phyloP scores from a whole-genome alignment of 495 filamentous ascomycete species.

The Collariella sp. region DNA sequence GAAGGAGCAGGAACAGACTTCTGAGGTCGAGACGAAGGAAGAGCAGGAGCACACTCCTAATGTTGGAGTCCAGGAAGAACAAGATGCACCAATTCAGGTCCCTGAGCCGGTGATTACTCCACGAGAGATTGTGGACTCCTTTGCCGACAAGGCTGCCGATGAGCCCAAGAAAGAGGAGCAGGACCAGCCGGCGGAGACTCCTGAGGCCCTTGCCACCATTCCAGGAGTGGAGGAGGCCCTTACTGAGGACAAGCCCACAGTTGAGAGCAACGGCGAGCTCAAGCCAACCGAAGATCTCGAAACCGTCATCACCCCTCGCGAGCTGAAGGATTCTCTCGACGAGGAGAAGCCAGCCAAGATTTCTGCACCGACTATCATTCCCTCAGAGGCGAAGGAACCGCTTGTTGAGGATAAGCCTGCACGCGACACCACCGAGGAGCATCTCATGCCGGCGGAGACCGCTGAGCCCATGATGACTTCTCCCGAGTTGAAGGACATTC shows the following conservation, averaged over 20 bases:
- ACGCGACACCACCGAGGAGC: neutral
- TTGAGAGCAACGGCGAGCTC: no score
- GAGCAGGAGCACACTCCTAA: no score
- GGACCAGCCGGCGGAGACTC: neutral
- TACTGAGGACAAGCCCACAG: neutral
- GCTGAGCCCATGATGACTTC: constrained; percentile 9
- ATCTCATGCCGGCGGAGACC: neutral
- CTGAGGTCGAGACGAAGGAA: no score
- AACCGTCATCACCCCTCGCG: no score
- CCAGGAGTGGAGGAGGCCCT: neutral
- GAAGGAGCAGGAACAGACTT: no score
- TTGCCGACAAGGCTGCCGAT: no score
- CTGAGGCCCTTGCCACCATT: neutral
- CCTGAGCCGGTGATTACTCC: no score
- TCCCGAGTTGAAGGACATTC: constrained; percentile 10
- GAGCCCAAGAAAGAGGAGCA: neutral
- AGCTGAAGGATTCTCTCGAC: no score
- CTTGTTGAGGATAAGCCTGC: neutral
- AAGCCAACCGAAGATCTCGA: no score
- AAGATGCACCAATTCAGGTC: no score
- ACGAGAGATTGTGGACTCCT: no score
- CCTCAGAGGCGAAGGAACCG: neutral
- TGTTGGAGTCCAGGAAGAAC: no score
- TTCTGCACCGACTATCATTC: neutral
- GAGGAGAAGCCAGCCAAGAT: constrained; percentile 2